phyloP scores from a whole-genome alignment of 2,329 filamentous ascomycete genomes.

The Phyllosticta paracitricarpa region DNA sequence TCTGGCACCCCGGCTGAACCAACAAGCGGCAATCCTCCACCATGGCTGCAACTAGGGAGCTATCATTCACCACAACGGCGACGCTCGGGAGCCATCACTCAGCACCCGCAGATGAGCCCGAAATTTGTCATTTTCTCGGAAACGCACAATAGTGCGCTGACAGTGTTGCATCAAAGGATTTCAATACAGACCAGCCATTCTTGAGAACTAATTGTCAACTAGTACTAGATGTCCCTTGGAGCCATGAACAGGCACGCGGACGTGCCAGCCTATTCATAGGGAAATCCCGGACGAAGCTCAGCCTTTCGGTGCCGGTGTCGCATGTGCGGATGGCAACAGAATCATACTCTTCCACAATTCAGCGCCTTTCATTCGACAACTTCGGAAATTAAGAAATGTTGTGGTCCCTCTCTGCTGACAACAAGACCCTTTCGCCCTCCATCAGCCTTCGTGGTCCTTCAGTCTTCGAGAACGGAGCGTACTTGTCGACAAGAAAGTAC shows the following conservation, averaged over 20 bases:
- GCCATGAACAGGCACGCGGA: not conserved
- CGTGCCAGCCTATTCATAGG: not conserved
- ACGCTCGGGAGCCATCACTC: too few relatives aligned
- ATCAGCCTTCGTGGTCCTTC: conserved; percentile 12
- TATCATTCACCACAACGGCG: too few relatives aligned
- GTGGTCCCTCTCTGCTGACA: conserved; percentile 1
- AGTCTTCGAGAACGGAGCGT: conserved; percentile 15
- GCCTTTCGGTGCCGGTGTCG: not conserved
- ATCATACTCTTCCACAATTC: not conserved
- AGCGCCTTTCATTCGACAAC: too few relatives aligned
- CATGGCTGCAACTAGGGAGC: too few relatives aligned
- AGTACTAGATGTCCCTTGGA: not conserved
- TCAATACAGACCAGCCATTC: not conserved
- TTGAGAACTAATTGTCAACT: not conserved
- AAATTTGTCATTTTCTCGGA: too few relatives aligned
- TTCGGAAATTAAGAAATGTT: not conserved
- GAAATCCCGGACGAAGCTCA: not conserved
- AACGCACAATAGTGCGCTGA: too few relatives aligned
- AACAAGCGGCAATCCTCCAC: too few relatives aligned
- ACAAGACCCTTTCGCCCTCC: not conserved
- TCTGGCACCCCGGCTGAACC: too few relatives aligned
- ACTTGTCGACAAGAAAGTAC: conserved; percentile 19
- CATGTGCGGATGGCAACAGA: not conserved
- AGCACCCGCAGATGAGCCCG: too few relatives aligned
- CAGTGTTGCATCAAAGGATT: not conserved